Evolutionary conservation across 2,329 filamentous ascomycete species (phyloP).

Genomic region (Xylaria sp.): DNA sequence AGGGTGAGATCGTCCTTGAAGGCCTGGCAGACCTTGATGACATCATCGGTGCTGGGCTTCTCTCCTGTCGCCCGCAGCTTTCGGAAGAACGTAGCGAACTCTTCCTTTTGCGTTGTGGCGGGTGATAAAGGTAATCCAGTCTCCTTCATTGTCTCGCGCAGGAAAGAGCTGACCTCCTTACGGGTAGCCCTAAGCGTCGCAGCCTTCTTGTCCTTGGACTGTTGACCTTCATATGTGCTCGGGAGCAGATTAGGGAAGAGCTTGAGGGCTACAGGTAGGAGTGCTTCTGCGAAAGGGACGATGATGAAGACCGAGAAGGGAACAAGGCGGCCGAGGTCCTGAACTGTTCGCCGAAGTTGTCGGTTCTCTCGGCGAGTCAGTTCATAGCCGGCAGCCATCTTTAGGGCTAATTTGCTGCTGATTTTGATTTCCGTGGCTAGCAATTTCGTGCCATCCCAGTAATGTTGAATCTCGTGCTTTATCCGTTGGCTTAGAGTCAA

Average conservation of each 20-base stretch:
- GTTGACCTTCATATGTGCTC: constrained; percentile 95
- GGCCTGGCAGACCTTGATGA: constrained; percentile 98
- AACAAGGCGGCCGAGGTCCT: constrained; percentile 90
- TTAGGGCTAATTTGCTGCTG: constrained; percentile 88
- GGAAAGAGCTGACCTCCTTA: constrained; percentile 92
- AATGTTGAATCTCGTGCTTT: constrained; percentile 93
- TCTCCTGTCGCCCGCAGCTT: constrained; percentile 95
- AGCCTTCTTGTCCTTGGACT: constrained; percentile 90
- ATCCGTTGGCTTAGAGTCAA: constrained; percentile 90
- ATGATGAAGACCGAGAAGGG: constrained; percentile 98
- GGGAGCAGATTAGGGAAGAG: constrained; percentile 97
- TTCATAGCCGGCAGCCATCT: constrained; percentile 98
- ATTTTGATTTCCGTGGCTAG: constrained; percentile 93
- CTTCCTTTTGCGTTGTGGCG: constrained; percentile 87
- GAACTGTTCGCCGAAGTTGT: constrained; percentile 91
- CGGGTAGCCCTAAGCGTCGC: constrained; percentile 82
- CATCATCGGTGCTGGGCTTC: constrained; percentile 85
- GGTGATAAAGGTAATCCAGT: constrained; percentile 90
- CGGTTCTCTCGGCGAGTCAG: constrained; percentile 92
- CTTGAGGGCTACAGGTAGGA: constrained; percentile 90
- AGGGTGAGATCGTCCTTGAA: constrained; percentile 98
- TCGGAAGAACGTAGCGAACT: constrained; percentile 96
- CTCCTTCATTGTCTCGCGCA: constrained; percentile 89
- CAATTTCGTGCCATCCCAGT: constrained; percentile 98
- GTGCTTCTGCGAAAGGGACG: constrained; percentile 92